These are phyloP conservation scores for Wickerhamiella azyma DNA, from an alignment of 805 yeast genomes.

Conservation along the genomic window DNA sequence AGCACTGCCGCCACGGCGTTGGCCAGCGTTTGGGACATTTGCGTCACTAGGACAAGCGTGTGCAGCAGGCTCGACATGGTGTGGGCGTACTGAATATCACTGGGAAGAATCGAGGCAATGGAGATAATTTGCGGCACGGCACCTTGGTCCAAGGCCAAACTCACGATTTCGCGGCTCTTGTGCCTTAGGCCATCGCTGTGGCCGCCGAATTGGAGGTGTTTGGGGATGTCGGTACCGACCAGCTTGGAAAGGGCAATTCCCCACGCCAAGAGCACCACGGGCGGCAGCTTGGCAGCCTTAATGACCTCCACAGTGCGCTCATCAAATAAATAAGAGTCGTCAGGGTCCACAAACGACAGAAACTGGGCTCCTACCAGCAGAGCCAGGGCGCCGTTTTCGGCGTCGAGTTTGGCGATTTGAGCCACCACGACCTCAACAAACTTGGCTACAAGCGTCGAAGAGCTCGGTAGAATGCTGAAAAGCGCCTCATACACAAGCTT, in stretches of 20 bases:
- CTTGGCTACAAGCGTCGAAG: slow-evolving; percentile 13
- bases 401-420: background rate
- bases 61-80: slow-evolving; percentile 19
- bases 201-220: background rate
- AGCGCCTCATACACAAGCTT: slow-evolving; percentile 16
- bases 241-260: slow-evolving; percentile 19
- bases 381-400: slow-evolving; percentile 9
- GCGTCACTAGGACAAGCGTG: slow-evolving; percentile 36
- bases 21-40: slow-evolving; percentile 34
- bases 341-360: slow-evolving; percentile 16
- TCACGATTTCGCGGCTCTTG: slow-evolving; percentile 7
- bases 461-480: slow-evolving; percentile 17
- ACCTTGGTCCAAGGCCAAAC: slow-evolving; percentile 5
- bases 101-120: slow-evolving; percentile 3
- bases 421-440: slow-evolving; percentile 11
- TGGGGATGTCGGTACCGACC: background rate
- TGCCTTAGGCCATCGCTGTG: slow-evolving; percentile 1
- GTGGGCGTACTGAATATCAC: slow-evolving; percentile 12
- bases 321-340: slow-evolving; percentile 7
- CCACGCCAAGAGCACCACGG: slow-evolving; percentile 15
- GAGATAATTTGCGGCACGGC: slow-evolving; percentile 12
- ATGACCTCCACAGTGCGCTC: background rate
- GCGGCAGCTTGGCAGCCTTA: background rate
- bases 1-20: slow-evolving; percentile 32
- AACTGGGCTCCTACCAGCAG: slow-evolving; percentile 18